Base-by-base conservation (phyloP, 805 yeast genomes). In the Millerago galiae region DNA sequence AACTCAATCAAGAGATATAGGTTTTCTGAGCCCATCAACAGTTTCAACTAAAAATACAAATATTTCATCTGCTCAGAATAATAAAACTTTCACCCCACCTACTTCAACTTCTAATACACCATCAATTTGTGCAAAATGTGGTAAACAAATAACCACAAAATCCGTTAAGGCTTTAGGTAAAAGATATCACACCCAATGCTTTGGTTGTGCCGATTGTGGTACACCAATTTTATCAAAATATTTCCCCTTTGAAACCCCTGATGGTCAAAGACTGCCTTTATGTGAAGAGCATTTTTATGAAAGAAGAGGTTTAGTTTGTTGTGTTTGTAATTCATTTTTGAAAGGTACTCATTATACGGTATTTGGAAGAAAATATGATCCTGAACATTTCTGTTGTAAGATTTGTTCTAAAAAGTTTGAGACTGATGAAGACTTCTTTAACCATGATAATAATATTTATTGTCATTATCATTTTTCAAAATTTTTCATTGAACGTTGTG, bases 341-440 rank as follows among this genome's bases (percentile, higher is more conserved):
- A 67, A 96, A 53, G 97, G 97, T 0, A 84, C 95, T 2, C 91
- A 91, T 63, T 89, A 90, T 45, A 90, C 96, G 1, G 97, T 97
- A 0, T 75, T 90, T 54, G 95, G 95, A 11, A 79, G 81, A 52
- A 85, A 91, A 56, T 93, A 88, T 61, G 98, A 93, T 56, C 81
- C 91, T 40, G 96, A 93, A 52, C 99, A 93, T 63, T 93, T 95
- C 63, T 84, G 87, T 43, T 95, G 99, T 65, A 79, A 83, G 8
- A 77, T 87, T 27, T 93, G 99, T 59, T 76, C 81, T 32, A 80
- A 80, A 42, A 85, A 85, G 21, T 93, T 95, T 61, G 96, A 91
- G 27, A 79, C 85, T 4, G 90, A 90, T 44, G 96, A 90, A 61
- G 87, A 89, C 57, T 93, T 89, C 61, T 87, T 85, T 63, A 96